These are phyloP conservation scores for Sporopachydermia lactativora DNA, from an alignment of 805 yeast genomes.

Conservation along the genomic window DNA sequence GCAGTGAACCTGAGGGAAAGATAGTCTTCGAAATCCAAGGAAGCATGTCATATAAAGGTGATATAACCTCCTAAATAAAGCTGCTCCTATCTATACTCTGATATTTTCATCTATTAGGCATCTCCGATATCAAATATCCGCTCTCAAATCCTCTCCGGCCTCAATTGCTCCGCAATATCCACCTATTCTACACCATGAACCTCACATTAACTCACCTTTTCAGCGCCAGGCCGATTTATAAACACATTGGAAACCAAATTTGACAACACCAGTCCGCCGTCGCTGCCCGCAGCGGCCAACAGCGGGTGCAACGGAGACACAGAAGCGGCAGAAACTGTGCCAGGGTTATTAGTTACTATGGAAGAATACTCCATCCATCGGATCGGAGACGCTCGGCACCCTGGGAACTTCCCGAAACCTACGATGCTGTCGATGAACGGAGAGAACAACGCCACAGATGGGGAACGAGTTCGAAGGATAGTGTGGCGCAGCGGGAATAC, in stretches of 20 bases:
- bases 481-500: background rate
- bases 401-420: background rate
- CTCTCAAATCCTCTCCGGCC: no score
- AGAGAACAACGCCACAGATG: background rate
- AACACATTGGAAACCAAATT: conserved; percentile 23
- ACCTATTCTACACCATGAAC: no score
- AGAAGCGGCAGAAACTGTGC: conserved; percentile 26
- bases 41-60: no score
- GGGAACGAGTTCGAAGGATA: background rate
- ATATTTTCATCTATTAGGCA: no score
- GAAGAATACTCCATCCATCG: conserved; percentile 14
- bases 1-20: no score
- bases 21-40: no score
- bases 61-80: no score
- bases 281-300: conserved; percentile 32
- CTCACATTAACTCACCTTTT: conserved; percentile 5
- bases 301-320: conserved; percentile 33
- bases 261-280: conserved; percentile 30
- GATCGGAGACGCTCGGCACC: background rate
- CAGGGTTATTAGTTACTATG: conserved; percentile 25
- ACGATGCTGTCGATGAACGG: background rate
- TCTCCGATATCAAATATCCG: no score
- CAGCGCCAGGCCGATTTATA: conserved; percentile 13
- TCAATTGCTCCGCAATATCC: background rate
- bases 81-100: no score